phyloP scores from a whole-genome alignment of 1,284 basidiomycete species.

The Papiliotrema flavescens region DNA sequence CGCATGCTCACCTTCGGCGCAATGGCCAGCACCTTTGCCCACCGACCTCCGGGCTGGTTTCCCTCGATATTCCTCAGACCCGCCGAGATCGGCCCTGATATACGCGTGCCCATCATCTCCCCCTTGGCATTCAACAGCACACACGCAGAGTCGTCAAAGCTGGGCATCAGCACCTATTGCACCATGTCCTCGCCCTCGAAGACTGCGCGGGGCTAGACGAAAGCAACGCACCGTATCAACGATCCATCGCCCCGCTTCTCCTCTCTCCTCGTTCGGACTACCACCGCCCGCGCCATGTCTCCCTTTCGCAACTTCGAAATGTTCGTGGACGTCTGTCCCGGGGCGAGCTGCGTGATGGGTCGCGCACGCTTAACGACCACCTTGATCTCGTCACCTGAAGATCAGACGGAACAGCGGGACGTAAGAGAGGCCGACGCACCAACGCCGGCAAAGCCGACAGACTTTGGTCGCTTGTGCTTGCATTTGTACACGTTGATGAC shows the following conservation, averaged over 20 bases:
- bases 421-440: constrained; percentile 44
- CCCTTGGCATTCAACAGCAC: constrained; percentile 94
- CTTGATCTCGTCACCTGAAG: constrained; percentile 92
- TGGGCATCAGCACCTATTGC: constrained; percentile 45
- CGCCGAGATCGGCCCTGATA: constrained; percentile 87
- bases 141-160: constrained; percentile 97
- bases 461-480: constrained; percentile 59
- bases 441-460: constrained; percentile 64
- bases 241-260: constrained; percentile 41
- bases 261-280: constrained; percentile 71
- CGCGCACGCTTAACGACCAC: constrained; percentile 92
- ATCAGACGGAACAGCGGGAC: constrained; percentile 1
- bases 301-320: constrained; percentile 76
- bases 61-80: constrained; percentile 62
- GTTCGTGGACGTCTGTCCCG: constrained; percentile 46
- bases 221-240: constrained; percentile 35
- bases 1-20: constrained; percentile 72
- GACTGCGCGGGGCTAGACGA: background rate
- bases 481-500: constrained; percentile 96
- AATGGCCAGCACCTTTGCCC: constrained; percentile 89
- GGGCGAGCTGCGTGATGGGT: constrained; percentile 56
- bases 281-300: constrained; percentile 89
- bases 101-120: constrained; percentile 93
- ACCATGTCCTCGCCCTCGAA: background rate
- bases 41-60: constrained; percentile 66